Conservation (phyloP, 176 grass and related monocot genomes). For the Oryza nivara region DNA sequence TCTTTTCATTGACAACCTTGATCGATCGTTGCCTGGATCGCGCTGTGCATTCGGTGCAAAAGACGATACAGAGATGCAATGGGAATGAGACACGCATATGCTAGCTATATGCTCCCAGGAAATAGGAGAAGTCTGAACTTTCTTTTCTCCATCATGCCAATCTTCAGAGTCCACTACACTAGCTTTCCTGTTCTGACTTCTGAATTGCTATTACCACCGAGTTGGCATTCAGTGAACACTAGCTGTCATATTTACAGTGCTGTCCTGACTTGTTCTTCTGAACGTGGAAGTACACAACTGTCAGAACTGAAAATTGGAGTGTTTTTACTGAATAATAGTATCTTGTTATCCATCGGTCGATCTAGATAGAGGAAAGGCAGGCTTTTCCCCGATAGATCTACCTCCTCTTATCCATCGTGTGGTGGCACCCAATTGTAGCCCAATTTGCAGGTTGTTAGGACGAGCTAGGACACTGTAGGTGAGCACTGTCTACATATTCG, state of each 20-base stretch:
- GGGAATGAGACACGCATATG: background rate
- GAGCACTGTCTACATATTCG: background rate
- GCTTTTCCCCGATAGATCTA: conserved; percentile 20
- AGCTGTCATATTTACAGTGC: background rate
- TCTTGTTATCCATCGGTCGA: conserved; percentile 11
- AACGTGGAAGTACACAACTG: background rate
- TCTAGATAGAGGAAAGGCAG: background rate
- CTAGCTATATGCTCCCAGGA: conserved; percentile 32
- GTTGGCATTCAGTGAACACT: background rate
- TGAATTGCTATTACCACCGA: background rate
- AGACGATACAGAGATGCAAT: background rate
- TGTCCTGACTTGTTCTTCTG: background rate
- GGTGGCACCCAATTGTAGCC: conserved; percentile 24
- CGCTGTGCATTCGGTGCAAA: background rate
- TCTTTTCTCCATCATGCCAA: background rate
- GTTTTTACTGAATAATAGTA: background rate
- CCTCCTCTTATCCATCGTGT: background rate
- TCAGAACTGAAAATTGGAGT: background rate
- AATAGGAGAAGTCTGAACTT: conserved; percentile 31
- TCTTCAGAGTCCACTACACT: background rate
- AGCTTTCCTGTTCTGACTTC: background rate
- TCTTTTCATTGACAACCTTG: conserved; percentile 31
- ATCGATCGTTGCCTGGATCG: conserved; percentile 17
- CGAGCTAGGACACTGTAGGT: background rate
- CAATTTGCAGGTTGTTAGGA: background rate